phyloP scores from a whole-genome alignment of 345 rosid species.

The Brassica juncea region DNA sequence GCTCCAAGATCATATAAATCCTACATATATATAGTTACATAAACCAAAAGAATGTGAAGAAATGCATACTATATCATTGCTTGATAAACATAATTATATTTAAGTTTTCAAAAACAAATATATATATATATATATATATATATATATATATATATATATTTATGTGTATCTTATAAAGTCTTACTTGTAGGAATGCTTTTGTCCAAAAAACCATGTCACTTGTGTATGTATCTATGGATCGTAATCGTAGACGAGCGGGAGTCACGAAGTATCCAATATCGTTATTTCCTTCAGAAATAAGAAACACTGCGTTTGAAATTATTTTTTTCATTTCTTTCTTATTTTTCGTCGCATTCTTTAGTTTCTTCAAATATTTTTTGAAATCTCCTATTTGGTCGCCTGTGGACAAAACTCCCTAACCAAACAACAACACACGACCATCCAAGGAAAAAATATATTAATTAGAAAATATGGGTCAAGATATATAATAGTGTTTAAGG shows the following conservation, averaged over 20 bases:
- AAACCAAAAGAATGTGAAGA: slow-evolving; percentile 15
- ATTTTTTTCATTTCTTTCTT: slow-evolving; percentile 44
- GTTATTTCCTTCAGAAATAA: slow-evolving; percentile 53
- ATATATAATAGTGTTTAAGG: background rate
- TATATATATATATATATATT: background rate
- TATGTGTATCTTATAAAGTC: background rate
- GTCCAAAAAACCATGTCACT: slow-evolving; percentile 46
- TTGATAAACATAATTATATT: background rate
- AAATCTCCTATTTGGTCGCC: slow-evolving; percentile 49
- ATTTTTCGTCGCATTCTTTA: slow-evolving; percentile 40
- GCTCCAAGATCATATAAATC: slow-evolving; percentile 40
- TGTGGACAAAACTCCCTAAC: slow-evolving; percentile 50
- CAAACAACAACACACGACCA: slow-evolving; percentile 12
- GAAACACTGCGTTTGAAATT: slow-evolving; percentile 41
- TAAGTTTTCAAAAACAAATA: background rate
- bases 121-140: background rate
- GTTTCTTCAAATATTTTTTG: slow-evolving; percentile 46
- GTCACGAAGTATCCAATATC: slow-evolving; percentile 55
- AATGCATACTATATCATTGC: background rate
- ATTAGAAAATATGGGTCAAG: background rate
- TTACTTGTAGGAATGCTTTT: slow-evolving; percentile 42
- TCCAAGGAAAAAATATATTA: background rate
- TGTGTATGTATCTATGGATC: slow-evolving; percentile 47
- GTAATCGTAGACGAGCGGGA: slow-evolving; percentile 30
- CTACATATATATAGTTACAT: slow-evolving; percentile 22